These are phyloP conservation scores for Colletotrichum sp. DNA, from an alignment of 2,329 filamentous ascomycete species.

Conservation along the genomic window DNA sequence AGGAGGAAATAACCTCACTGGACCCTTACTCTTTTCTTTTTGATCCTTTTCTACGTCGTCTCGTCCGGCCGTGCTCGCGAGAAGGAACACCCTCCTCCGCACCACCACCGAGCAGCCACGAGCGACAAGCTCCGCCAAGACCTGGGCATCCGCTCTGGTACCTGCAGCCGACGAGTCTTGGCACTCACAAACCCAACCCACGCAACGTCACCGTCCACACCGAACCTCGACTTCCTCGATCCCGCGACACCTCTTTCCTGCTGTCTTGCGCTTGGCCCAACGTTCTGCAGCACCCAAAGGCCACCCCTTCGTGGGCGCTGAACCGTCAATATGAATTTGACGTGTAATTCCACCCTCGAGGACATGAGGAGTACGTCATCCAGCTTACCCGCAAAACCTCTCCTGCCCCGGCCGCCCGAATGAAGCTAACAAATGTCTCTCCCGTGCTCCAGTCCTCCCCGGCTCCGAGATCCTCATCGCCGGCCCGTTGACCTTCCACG, in stretches of 20 bases:
- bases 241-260: background rate
- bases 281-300: background rate
- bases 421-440: background rate
- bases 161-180: constrained; percentile 16
- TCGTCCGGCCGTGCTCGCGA: background rate
- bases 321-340: constrained; percentile 35
- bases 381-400: background rate
- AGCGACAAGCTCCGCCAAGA: constrained; percentile 17
- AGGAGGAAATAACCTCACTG: background rate
- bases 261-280: background rate
- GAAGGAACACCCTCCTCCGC: background rate
- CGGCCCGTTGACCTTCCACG: constrained; percentile 58
- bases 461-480: constrained; percentile 53
- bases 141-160: constrained; percentile 9
- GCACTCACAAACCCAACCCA: background rate
- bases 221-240: background rate
- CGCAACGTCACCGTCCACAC: background rate
- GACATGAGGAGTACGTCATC: constrained; percentile 44
- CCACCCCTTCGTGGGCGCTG: background rate
- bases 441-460: constrained; percentile 38
- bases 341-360: constrained; percentile 49
- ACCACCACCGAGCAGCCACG: background rate
- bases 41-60: background rate
- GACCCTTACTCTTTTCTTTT: background rate
- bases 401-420: background rate